Percentiles rank a stretch among this genome's conserved stretches.
Evolutionary conservation across 2,329 filamentous ascomycete species (phyloP).

Genomic region (Alternaria triticina): DNA sequence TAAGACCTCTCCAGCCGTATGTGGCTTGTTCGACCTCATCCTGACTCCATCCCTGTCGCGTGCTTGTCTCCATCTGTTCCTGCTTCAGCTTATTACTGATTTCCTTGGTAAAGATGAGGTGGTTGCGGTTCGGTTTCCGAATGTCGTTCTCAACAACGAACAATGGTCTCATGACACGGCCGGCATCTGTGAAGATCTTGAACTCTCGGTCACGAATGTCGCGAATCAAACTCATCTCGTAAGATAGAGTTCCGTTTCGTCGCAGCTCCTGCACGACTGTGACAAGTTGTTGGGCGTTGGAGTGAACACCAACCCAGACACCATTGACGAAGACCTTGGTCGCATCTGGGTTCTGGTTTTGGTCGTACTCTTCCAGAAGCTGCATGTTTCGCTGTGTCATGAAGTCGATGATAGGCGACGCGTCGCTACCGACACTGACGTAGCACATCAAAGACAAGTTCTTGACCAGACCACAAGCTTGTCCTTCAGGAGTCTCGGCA

Average conservation of each 20-base stretch:
- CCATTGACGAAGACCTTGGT: constrained; percentile 99
- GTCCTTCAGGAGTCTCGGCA: constrained; percentile 95
- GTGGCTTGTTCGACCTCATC: constrained; percentile 65
- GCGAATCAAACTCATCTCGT: constrained; percentile 91
- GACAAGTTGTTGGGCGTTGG: constrained; percentile 85
- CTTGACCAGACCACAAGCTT: constrained; percentile 97
- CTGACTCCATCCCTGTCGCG: constrained; percentile 61
- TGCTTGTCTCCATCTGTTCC: constrained; percentile 69
- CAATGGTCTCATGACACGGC: constrained; percentile 89
- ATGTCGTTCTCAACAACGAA: constrained; percentile 91
- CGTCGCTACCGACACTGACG: constrained; percentile 91
- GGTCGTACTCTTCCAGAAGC: constrained; percentile 86
- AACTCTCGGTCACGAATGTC: constrained; percentile 98
- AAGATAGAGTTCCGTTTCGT: constrained; percentile 81
- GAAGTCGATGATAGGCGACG: constrained; percentile 89
- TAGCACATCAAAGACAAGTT: constrained; percentile 98
- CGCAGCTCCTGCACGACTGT: constrained; percentile 78
- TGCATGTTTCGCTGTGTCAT: constrained; percentile 98
- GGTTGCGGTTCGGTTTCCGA: constrained; percentile 75
- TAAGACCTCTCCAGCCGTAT: constrained; percentile 88
- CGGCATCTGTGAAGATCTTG: constrained; percentile 97
- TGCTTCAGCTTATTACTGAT: constrained; percentile 76
- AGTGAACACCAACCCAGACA: constrained; percentile 95
- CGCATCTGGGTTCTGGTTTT: constrained; percentile 75
- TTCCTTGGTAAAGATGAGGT: constrained; percentile 81